Conservation (phyloP, 805 yeast species). For the Wickerhamiella shivajii region DNA sequence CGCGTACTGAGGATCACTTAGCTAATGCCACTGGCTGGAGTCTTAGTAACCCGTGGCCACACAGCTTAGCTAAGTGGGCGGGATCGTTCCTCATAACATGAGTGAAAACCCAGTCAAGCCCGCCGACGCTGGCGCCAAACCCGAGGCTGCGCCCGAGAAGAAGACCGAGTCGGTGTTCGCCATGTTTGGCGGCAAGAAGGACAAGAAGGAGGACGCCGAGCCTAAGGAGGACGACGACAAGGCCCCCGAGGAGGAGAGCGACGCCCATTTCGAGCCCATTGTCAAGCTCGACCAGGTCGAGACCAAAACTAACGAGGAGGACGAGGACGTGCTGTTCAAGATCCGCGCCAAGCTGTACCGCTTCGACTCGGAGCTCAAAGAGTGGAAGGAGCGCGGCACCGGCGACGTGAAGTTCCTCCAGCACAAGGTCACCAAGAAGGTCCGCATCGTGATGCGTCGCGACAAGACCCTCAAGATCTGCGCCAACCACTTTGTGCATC, state of each 20-base stretch:
- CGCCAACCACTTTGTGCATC: slow-evolving; percentile 75
- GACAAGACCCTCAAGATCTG: slow-evolving; percentile 96
- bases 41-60: too few species aligned
- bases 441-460: slow-evolving; percentile 94
- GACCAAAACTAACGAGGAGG: slow-evolving; percentile 88
- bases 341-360: slow-evolving; percentile 90
- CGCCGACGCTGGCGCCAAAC: slow-evolving; percentile 2
- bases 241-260: slow-evolving; percentile 54
- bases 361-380: slow-evolving; percentile 44
- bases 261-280: slow-evolving; percentile 91
- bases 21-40: too few species aligned
- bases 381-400: slow-evolving; percentile 99
- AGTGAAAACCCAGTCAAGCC: slow-evolving; percentile 8
- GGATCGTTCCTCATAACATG: too few species aligned
- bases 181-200: slow-evolving; percentile 88
- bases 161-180: slow-evolving; percentile 44
- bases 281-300: slow-evolving; percentile 93
- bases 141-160: slow-evolving; percentile 1
- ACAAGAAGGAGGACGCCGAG: slow-evolving; percentile 36
- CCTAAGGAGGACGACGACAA: slow-evolving; percentile 32
- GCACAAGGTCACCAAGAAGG: slow-evolving; percentile 70
- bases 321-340: slow-evolving; percentile 70
- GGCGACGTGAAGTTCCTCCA: slow-evolving; percentile 94
- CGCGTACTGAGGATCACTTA: too few species aligned
- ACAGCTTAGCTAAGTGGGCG: too few species aligned